Conservation (phyloP, 768 basidiomycete genomes). For the Boletus sp. region DNA sequence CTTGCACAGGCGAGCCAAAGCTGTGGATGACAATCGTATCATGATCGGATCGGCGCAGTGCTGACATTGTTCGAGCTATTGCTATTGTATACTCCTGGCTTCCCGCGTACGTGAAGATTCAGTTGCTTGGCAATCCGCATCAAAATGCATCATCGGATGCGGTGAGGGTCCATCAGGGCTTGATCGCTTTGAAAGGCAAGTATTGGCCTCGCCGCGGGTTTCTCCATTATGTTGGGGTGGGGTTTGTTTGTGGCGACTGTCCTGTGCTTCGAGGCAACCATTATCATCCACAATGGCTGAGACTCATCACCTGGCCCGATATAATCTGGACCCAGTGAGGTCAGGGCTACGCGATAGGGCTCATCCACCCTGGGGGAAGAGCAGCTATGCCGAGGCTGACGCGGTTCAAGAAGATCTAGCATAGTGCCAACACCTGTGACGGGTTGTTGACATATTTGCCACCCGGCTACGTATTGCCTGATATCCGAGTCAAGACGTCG, state of each 20-base stretch:
- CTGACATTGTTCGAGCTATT: neutral
- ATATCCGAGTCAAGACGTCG: slow-evolving; percentile 1
- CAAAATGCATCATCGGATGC: slow-evolving; percentile 12
- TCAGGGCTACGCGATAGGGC: neutral
- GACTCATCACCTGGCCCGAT: neutral
- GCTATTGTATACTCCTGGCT: neutral
- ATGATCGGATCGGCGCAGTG: slow-evolving; percentile 11
- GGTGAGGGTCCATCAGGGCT: slow-evolving; percentile 1
- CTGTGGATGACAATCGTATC: slow-evolving; percentile 15
- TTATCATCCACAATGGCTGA: neutral
- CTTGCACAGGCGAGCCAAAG: slow-evolving; percentile 7
- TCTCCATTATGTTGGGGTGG: neutral
- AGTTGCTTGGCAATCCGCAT: slow-evolving; percentile 29
- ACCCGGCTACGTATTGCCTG: slow-evolving; percentile 1
- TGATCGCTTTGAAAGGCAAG: slow-evolving; percentile 3
- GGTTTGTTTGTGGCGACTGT: slow-evolving; percentile 2
- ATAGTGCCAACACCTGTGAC: neutral
- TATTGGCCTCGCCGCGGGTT: neutral
- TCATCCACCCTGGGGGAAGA: neutral
- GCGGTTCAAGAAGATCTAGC: neutral
- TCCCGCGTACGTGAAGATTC: slow-evolving; percentile 15
- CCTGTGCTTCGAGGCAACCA: neutral
- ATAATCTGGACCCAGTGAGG: neutral
- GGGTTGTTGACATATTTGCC: slow-evolving; percentile 10
- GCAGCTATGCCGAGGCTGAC: neutral